Conservation (phyloP, 345 rosid genomes). For the Eucalyptus cloeziana region DNA sequence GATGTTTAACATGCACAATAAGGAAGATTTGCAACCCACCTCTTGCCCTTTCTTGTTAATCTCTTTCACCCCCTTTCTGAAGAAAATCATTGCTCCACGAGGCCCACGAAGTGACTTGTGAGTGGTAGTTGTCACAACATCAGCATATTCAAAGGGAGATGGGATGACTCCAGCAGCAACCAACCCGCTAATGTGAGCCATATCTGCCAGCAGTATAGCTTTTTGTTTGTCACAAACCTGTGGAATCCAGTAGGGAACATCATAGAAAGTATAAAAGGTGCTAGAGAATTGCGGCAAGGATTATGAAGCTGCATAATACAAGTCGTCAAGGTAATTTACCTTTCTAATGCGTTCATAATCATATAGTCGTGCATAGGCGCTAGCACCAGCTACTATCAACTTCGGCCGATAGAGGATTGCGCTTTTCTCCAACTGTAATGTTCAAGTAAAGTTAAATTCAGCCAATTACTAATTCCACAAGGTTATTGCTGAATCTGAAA, state of each 20-base stretch:
- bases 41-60: slow-evolving; percentile 84
- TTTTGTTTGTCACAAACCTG: slow-evolving; percentile 97
- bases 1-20: not conserved
- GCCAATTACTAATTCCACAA: not conserved
- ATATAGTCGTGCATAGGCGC: slow-evolving; percentile 94
- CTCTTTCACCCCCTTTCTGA: slow-evolving; percentile 84
- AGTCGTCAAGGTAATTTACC: slow-evolving; percentile 22
- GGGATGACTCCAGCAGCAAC: slow-evolving; percentile 96
- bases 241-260: not conserved
- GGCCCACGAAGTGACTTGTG: slow-evolving; percentile 99
- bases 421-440: slow-evolving; percentile 69
- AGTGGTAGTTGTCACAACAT: slow-evolving; percentile 90
- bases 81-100: slow-evolving; percentile 97
- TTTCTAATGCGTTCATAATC: slow-evolving; percentile 88
- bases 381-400: slow-evolving; percentile 94
- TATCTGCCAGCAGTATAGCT: slow-evolving; percentile 82
- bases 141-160: slow-evolving; percentile 95
- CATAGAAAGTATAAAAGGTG: not conserved
- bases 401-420: slow-evolving; percentile 87
- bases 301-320: not conserved
- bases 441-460: not conserved
- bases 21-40: slow-evolving; percentile 18
- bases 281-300: not conserved
- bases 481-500: not conserved
- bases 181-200: slow-evolving; percentile 96